A percentile compares a stretch with the other conserved stretches of the same genome.
Conservation (phyloP, 306 rosid genomes). For the Arachis hypogaea region DNA sequence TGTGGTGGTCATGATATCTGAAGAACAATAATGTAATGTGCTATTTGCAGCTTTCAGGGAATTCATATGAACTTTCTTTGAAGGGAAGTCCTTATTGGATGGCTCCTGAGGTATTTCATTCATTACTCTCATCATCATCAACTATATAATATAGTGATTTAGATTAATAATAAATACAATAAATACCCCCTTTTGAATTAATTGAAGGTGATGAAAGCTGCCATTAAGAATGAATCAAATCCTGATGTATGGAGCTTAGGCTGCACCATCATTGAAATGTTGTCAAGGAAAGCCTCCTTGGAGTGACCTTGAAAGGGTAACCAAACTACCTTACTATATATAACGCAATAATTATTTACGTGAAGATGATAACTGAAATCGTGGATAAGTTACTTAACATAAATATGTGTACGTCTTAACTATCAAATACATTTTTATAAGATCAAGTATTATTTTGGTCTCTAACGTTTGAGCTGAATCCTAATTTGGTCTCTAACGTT, state of each 20-base stretch:
- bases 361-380: no score
- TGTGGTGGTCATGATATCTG: no score
- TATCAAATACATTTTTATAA: no score
- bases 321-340: no score
- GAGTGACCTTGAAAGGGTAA: constrained; percentile 70
- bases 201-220: constrained; percentile 65
- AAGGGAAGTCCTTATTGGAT: constrained; percentile 92
- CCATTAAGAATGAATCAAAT: constrained; percentile 49
- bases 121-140: neutral
- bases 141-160: neutral
- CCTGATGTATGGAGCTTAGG: constrained; percentile 80
- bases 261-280: constrained; percentile 78
- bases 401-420: no score
- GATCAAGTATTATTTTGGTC: no score
- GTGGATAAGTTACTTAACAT: no score
- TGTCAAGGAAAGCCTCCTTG: constrained; percentile 79
- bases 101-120: constrained; percentile 79
- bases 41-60: constrained; percentile 61
- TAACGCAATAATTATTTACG: no score
- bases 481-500: no score
- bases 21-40: neutral
- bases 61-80: constrained; percentile 63
- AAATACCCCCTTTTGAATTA: constrained; percentile 13
- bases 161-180: neutral
- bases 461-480: no score